Conservation (phyloP, 2,329 filamentous ascomycete genomes). For the Ophiostoma fasciatum region DNA sequence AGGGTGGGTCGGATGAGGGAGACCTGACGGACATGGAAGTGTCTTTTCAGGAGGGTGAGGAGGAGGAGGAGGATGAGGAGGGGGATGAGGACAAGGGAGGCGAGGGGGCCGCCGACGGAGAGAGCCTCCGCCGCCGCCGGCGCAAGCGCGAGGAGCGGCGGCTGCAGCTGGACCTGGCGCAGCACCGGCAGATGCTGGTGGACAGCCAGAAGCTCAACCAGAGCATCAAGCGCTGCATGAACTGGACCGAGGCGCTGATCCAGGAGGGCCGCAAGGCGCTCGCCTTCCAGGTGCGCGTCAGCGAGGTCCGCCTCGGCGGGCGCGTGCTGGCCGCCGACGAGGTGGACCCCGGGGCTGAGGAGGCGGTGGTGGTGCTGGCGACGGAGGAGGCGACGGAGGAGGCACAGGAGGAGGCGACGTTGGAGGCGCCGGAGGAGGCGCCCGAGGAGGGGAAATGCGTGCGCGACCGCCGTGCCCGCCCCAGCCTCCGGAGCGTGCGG, state of each 20-base stretch:
- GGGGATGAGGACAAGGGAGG: neutral
- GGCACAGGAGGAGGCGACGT: too few relatives aligned
- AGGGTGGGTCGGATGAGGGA: constrained; percentile 16
- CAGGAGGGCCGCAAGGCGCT: constrained; percentile 72
- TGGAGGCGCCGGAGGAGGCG: too few relatives aligned
- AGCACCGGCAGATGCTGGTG: constrained; percentile 75
- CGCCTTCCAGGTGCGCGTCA: constrained; percentile 63
- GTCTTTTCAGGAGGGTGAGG: constrained; percentile 19
- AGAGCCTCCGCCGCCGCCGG: constrained; percentile 32
- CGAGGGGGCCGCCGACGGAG: neutral
- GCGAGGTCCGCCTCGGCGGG: constrained; percentile 69
- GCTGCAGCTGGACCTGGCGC: constrained; percentile 69
- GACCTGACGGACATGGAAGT: constrained; percentile 18
- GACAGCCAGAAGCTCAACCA: constrained; percentile 94
- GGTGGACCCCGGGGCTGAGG: too few relatives aligned
- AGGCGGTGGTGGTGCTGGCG: too few relatives aligned
- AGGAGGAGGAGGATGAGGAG: constrained; percentile 26
- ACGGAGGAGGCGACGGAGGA: too few relatives aligned
- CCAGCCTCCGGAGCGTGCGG: too few relatives aligned
- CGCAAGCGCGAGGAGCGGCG: constrained; percentile 60
- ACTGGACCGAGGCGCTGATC: constrained; percentile 83
- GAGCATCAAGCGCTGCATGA: constrained; percentile 76
- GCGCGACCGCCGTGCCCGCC: too few relatives aligned
- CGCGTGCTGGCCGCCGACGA: constrained; percentile 63
- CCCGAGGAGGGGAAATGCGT: too few relatives aligned